Evolutionary conservation across 1,284 basidiomycete genomes (phyloP).

Genomic region (Cryptococcus deneoformans): DNA sequence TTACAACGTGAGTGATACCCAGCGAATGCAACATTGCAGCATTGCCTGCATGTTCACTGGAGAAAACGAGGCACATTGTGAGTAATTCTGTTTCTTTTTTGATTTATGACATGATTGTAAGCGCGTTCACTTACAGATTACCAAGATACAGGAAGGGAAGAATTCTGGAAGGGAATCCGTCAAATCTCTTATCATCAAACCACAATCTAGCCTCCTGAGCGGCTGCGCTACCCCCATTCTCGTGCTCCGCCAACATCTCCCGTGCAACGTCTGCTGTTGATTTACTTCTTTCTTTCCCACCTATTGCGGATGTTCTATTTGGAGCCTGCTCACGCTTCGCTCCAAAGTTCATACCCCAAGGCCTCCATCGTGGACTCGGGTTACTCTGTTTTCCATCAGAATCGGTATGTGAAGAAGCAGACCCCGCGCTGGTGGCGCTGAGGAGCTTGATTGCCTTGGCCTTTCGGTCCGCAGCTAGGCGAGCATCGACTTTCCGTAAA

Average conservation of each 20-base stretch:
- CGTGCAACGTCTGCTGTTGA: conserved; percentile 29
- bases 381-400: background rate
- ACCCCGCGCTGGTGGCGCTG: conserved; percentile 1
- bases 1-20: conserved; percentile 97
- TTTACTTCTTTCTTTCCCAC: background rate
- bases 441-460: conserved; percentile 34
- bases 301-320: background rate
- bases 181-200: conserved; percentile 90
- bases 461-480: conserved; percentile 49
- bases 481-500: conserved; percentile 69
- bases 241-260: conserved; percentile 28
- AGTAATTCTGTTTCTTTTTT: background rate
- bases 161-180: conserved; percentile 94
- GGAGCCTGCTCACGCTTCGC: conserved; percentile 1
- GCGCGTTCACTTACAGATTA: conserved; percentile 65
- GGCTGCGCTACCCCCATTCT: conserved; percentile 22
- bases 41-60: conserved; percentile 86
- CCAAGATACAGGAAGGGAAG: conserved; percentile 93
- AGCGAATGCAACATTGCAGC: conserved; percentile 92
- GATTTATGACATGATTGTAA: background rate
- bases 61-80: background rate
- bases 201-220: conserved; percentile 59
- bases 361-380: conserved; percentile 28
- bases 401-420: background rate
- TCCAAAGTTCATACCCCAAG: conserved; percentile 26